Base-by-base conservation (phyloP, 192 early-diverging fungal genomes). In the Linnemannia schmuckeri region DNA sequence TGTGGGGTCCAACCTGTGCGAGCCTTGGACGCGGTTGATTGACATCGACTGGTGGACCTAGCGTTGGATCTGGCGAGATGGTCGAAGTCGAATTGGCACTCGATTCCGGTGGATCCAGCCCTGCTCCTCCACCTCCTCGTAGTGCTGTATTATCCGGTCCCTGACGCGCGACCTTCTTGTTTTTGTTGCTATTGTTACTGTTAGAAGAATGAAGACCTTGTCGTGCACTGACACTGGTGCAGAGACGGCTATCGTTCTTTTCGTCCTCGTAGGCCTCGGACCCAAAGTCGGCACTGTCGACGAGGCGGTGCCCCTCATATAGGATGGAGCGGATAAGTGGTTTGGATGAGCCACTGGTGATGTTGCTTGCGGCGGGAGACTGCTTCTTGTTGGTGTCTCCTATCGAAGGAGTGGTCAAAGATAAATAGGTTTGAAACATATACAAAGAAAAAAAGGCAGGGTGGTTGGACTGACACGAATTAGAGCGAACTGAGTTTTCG, bases 1-100 rank as follows among this genome's bases (percentile, higher is more conserved):
- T n/a, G 35, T 87, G 78, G 2, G 52, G 79, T 8, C 85, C 75
- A 3, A 70, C 79, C 35, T 78, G 81, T 27, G 41, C 47, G 1
- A 87, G 80, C 13, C 33, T 81, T 13, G 80, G 76, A 57, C 42
- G 35, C 37, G 55, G 46, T 27, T 55, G 42, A 42, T 55, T 24
- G 49, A 57, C 15, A 63, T 38, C 40, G 68, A 70, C 6, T n/a
- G 61, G 61, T 66, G 61, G 61, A 33, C 30, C 61, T 0, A 66
- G 61, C 30, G 30, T 66, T 12, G 30, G 33, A 30, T 66, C 61
- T 30, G 61, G 61, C 30, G 61, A 66, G 61, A 35, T 66, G 10
- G 61, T 66, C 10, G 61, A 66, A 33, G 61, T 66, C 10, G 61
- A 66, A 66, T 66, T 66, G 44, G 33, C 33, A 41, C 70, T 37